Evolutionary conservation across 768 basidiomycete species (phyloP).

Genomic region (Macrolepiota fuliginosa): DNA sequence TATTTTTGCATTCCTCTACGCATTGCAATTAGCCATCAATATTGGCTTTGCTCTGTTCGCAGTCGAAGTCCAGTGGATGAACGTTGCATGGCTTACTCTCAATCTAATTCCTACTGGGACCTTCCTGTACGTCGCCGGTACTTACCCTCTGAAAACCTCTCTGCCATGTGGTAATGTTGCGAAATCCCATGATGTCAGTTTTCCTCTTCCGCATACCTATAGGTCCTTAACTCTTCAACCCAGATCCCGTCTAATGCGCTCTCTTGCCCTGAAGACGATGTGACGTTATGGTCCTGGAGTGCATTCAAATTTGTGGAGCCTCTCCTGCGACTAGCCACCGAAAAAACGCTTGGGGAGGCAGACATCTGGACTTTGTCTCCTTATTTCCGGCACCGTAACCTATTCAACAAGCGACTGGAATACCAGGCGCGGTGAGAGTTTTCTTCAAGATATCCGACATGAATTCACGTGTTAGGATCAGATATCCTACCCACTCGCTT

Average conservation of each 20-base stretch:
- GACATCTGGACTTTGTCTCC: conserved; percentile 70
- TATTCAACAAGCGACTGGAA: conserved; percentile 60
- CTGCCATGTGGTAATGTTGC: conserved; percentile 51
- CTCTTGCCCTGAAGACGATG: conserved; percentile 65
- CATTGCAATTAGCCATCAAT: conserved; percentile 33
- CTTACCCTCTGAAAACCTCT: conserved; percentile 47
- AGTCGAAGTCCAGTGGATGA: conserved; percentile 12
- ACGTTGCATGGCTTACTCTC: conserved; percentile 23
- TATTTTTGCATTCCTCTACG: conserved; percentile 35
- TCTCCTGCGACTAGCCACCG: conserved; percentile 49
- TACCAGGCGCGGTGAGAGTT: conserved; percentile 41
- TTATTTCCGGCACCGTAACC: conserved; percentile 63
- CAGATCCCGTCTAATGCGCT: conserved; percentile 48
- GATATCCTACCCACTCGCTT: conserved; percentile 54
- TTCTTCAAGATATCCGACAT: background rate
- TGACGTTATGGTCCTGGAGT: conserved; percentile 63
- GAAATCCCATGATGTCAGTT: conserved; percentile 41
- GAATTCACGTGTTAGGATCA: conserved; percentile 20
- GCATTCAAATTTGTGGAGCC: conserved; percentile 66
- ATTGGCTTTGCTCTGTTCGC: conserved; percentile 29
- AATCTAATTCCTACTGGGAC: conserved; percentile 28
- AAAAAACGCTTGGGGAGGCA: conserved; percentile 44
- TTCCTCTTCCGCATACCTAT: background rate
- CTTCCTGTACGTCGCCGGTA: conserved; percentile 53
- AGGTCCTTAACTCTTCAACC: background rate